Conservation (phyloP, 108 stramenopile species). For the Aurantiochytrium sp. region DNA sequence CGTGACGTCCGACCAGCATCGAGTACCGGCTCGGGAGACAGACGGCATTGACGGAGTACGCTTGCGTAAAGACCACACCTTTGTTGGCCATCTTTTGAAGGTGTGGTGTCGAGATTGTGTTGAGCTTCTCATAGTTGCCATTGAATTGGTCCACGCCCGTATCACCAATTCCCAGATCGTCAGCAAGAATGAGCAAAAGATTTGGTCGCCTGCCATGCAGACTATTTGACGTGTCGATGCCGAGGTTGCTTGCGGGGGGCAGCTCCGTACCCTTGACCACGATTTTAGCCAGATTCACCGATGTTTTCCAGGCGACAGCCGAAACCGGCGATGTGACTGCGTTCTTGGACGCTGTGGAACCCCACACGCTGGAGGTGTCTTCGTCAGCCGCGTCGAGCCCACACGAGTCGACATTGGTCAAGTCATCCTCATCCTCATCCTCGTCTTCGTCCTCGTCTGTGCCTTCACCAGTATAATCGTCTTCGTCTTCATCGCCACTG, state of each 20-base stretch:
- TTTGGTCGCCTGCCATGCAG: background rate
- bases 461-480: no score
- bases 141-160: background rate
- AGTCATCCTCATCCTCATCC: no score
- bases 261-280: background rate
- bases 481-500: no score
- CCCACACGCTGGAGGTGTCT: no score
- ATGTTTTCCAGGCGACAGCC: background rate
- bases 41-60: background rate
- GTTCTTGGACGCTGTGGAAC: no score
- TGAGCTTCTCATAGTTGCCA: background rate
- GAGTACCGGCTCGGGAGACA: constrained; percentile 16
- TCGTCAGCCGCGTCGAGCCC: background rate
- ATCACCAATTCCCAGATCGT: constrained; percentile 23
- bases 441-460: no score
- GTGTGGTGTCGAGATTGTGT: background rate
- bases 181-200: constrained; percentile 18
- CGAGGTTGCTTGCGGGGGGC: background rate
- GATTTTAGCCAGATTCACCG: background rate
- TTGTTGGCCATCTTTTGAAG: constrained; percentile 19
- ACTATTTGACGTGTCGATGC: background rate
- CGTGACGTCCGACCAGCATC: background rate
- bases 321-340: background rate
- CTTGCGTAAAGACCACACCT: constrained; percentile 3
- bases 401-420: background rate